A percentile compares a stretch with the other conserved stretches of the same genome.
Evolutionary conservation across 768 basidiomycete genomes (phyloP).

Genomic region (Podaxis mareebaensis): DNA sequence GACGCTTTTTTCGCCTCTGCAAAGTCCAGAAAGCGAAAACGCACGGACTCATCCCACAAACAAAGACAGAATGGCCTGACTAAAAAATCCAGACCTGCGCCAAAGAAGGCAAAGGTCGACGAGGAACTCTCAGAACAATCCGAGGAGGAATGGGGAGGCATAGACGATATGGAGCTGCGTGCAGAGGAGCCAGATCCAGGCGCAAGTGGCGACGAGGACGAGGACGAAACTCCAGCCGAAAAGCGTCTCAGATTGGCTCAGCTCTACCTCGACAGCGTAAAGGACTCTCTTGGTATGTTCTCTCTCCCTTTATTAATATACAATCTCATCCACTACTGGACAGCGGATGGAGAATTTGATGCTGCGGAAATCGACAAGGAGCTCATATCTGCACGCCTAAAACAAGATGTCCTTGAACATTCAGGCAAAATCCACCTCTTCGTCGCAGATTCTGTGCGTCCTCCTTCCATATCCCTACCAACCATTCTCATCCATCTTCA

Average conservation of each 20-base stretch:
- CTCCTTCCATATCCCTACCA: background rate
- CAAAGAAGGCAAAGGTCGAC: constrained; percentile 39
- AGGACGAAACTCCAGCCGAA: constrained; percentile 88
- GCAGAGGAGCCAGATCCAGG: constrained; percentile 49
- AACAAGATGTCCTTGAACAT: constrained; percentile 89
- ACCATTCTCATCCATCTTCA: background rate
- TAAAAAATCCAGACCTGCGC: background rate
- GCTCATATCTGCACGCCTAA: constrained; percentile 84
- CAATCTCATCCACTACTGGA: background rate
- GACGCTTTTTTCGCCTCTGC: constrained; percentile 77
- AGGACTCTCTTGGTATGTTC: constrained; percentile 65
- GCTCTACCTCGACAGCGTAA: constrained; percentile 84
- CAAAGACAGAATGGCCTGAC: constrained; percentile 19
- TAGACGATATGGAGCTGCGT: constrained; percentile 79
- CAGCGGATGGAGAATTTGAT: constrained; percentile 89
- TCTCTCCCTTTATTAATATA: background rate
- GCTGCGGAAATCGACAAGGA: constrained; percentile 96
- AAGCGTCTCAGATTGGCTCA: constrained; percentile 91
- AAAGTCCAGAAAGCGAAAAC: constrained; percentile 66
- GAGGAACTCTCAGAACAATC: constrained; percentile 74
- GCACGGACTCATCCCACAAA: constrained; percentile 30
- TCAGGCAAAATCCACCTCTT: constrained; percentile 86
- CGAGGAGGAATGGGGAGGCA: constrained; percentile 38
- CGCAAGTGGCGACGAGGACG: constrained; percentile 80
- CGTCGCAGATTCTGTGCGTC: constrained; percentile 69